Percentiles rank a stretch among this genome's conserved stretches.
These are phyloP conservation scores for Combretum micranthum DNA, from an alignment of 345 rosid genomes.

Conservation along the genomic window DNA sequence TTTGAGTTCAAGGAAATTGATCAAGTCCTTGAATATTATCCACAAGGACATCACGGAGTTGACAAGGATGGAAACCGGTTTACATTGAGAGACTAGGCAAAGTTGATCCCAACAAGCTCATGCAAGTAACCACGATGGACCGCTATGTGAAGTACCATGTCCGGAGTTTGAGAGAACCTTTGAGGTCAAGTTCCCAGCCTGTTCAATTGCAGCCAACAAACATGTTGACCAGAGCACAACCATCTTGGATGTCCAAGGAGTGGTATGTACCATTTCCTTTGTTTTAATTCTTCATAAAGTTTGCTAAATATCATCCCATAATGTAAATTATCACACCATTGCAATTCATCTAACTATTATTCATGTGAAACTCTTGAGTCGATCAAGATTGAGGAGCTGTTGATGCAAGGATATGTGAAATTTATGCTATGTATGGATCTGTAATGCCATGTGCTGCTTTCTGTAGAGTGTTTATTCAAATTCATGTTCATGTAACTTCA, in stretches of 20 bases:
- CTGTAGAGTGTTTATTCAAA: too few species aligned
- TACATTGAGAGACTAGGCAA: slow-evolving; percentile 75
- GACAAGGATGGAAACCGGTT: slow-evolving; percentile 76
- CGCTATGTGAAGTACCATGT: slow-evolving; percentile 76
- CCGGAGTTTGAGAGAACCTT: slow-evolving; percentile 46
- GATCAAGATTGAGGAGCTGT: too few species aligned
- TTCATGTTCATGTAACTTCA: too few species aligned
- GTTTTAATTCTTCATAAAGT: slow-evolving; percentile 57
- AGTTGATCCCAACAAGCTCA: slow-evolving; percentile 66
- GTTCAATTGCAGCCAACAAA: background rate
- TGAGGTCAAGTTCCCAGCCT: background rate
- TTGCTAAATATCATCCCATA: slow-evolving; percentile 52
- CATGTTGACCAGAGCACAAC: slow-evolving; percentile 1
- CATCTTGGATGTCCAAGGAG: slow-evolving; percentile 8
- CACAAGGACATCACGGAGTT: slow-evolving; percentile 82
- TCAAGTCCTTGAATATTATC: slow-evolving; percentile 65
- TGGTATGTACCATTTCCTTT: slow-evolving; percentile 25
- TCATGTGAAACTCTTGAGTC: too few species aligned
- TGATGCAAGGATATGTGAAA: too few species aligned
- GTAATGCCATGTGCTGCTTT: too few species aligned
- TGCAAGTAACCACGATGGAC: slow-evolving; percentile 71
- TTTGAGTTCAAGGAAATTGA: slow-evolving; percentile 64
- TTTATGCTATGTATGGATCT: too few species aligned
- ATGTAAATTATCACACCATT: slow-evolving; percentile 56
- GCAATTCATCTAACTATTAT: slow-evolving; percentile 36